Evolutionary conservation across 495 filamentous ascomycete genomes (phyloP).

Genomic region (Aspergillus mulundensis): DNA sequence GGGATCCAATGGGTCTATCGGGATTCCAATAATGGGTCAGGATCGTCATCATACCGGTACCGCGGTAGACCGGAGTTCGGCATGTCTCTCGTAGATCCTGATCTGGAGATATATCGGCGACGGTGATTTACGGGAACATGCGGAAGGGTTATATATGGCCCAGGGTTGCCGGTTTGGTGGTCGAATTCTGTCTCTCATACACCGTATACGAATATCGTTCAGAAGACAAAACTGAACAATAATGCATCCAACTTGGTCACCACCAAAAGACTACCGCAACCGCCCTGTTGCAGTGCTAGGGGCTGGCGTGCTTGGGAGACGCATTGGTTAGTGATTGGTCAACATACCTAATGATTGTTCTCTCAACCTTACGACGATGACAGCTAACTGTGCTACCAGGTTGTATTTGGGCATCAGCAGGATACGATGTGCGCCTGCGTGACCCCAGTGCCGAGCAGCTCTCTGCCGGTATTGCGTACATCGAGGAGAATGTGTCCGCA

Average conservation of each 20-base stretch:
- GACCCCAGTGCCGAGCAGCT: slow-evolving; percentile 39
- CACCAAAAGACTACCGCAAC: slow-evolving; percentile 29
- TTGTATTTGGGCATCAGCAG: slow-evolving; percentile 39
- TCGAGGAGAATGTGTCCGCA: slow-evolving; percentile 30
- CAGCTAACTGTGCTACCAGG: slow-evolving; percentile 10
- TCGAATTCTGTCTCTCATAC: too few relatives aligned
- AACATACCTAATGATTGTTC: too few relatives aligned
- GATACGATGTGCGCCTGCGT: slow-evolving; percentile 37
- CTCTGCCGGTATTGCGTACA: slow-evolving; percentile 30
- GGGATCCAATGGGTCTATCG: neutral
- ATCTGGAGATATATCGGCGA: neutral
- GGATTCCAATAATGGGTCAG: neutral
- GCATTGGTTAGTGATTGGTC: slow-evolving; percentile 32
- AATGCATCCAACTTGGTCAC: slow-evolving; percentile 22
- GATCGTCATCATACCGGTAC: neutral
- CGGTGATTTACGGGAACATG: neutral
- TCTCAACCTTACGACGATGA: neutral
- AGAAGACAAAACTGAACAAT: too few relatives aligned
- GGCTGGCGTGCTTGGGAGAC: slow-evolving; percentile 44
- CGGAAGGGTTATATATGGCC: neutral
- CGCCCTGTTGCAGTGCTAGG: slow-evolving; percentile 43
- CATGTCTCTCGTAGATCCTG: neutral
- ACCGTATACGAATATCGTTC: too few relatives aligned
- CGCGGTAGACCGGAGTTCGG: slow-evolving; percentile 2
- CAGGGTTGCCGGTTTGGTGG: neutral